These are phyloP conservation scores for Coriolopsis trogii DNA, from an alignment of 1,284 basidiomycete species.

Conservation along the genomic window DNA sequence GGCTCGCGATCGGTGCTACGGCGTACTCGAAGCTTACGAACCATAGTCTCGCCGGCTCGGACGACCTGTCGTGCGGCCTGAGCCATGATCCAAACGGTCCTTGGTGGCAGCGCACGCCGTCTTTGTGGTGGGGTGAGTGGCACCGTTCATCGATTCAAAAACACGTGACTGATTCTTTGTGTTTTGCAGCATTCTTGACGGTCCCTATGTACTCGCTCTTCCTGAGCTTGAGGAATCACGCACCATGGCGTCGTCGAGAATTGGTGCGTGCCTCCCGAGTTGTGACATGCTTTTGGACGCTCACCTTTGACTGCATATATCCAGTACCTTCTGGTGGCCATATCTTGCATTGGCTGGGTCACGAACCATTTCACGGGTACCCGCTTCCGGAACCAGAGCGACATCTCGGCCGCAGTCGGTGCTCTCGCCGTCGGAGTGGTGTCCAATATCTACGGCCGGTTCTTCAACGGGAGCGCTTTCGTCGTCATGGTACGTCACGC, in stretches of 20 bases:
- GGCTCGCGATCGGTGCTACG: constrained; percentile 78
- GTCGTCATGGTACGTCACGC: constrained; percentile 64
- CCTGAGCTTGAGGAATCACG: constrained; percentile 79
- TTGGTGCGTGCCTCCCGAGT: constrained; percentile 45
- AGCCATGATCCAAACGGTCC: constrained; percentile 57
- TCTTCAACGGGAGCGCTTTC: constrained; percentile 80
- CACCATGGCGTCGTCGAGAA: constrained; percentile 73
- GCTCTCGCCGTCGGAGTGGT: constrained; percentile 85
- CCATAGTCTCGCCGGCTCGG: constrained; percentile 48
- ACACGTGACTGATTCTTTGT: background rate
- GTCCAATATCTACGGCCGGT: constrained; percentile 82
- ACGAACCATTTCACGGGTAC: constrained; percentile 74
- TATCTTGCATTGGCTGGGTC: constrained; percentile 80
- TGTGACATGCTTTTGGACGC: too few relatives aligned
- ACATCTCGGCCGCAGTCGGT: constrained; percentile 76
- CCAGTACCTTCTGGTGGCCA: constrained; percentile 63
- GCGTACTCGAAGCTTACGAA: constrained; percentile 62
- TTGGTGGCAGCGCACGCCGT: constrained; percentile 64
- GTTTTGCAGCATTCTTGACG: constrained; percentile 67
- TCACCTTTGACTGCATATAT: background rate
- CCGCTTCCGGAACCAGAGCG: constrained; percentile 71
- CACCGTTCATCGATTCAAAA: background rate
- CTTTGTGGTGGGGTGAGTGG: constrained; percentile 55
- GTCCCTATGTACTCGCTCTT: constrained; percentile 80
- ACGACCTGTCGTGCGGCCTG: constrained; percentile 60